Evolutionary conservation across 768 basidiomycete genomes (phyloP).

Genomic region (Naematelia encephala): DNA sequence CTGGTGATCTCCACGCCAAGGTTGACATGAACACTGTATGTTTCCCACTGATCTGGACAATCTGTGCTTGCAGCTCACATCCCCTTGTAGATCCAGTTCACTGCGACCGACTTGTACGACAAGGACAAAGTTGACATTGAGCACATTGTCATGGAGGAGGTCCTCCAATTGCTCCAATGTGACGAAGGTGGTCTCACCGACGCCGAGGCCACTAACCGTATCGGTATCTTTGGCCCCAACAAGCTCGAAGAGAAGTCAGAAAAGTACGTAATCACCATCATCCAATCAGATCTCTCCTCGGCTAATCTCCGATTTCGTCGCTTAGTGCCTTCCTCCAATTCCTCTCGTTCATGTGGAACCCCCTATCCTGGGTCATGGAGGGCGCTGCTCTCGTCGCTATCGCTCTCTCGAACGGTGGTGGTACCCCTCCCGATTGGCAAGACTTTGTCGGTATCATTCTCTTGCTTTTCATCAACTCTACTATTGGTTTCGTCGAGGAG

Average conservation of each 20-base stretch:
- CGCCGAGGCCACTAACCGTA: slow-evolving; percentile 76
- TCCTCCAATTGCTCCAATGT: slow-evolving; percentile 92
- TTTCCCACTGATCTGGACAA: not conserved
- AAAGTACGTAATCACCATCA: slow-evolving; percentile 37
- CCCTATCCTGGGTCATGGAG: slow-evolving; percentile 99
- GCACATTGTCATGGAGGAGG: slow-evolving; percentile 92
- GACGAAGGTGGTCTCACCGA: slow-evolving; percentile 69
- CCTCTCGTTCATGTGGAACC: slow-evolving; percentile 99
- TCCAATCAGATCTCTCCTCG: not conserved
- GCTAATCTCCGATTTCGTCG: slow-evolving; percentile 14
- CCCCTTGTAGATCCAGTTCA: slow-evolving; percentile 49
- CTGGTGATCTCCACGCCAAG: slow-evolving; percentile 40
- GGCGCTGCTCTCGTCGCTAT: slow-evolving; percentile 74
- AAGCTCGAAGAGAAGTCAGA: slow-evolving; percentile 74
- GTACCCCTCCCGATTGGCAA: slow-evolving; percentile 85
- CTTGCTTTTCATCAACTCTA: slow-evolving; percentile 87
- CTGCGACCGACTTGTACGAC: slow-evolving; percentile 63
- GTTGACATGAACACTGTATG: slow-evolving; percentile 48
- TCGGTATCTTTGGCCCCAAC: slow-evolving; percentile 93
- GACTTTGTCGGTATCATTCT: slow-evolving; percentile 96
- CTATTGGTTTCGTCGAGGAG: slow-evolving; percentile 98
- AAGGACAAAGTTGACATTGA: slow-evolving; percentile 99
- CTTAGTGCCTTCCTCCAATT: slow-evolving; percentile 90
- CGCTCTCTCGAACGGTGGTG: slow-evolving; percentile 87
- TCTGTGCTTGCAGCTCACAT: slow-evolving; percentile 1